phyloP scores from a whole-genome alignment of 371 early-diverging fungal species.

The Lichtheimia corymbifera region DNA sequence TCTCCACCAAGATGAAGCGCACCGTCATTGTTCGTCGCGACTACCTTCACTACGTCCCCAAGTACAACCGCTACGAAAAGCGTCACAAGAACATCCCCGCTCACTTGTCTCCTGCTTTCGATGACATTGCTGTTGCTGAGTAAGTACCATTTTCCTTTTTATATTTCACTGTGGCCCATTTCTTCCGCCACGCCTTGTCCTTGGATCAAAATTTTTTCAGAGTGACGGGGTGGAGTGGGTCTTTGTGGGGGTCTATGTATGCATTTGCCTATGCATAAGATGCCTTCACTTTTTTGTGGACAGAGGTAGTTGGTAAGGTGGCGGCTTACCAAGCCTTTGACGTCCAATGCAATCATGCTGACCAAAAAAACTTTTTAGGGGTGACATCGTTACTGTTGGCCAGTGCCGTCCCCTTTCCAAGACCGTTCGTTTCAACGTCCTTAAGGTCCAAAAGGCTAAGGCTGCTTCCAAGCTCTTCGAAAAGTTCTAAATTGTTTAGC shows the following conservation, averaged over 20 bases:
- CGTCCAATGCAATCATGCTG: slow-evolving; percentile 30
- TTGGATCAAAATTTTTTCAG: slow-evolving; percentile 1
- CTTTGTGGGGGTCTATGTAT: not conserved
- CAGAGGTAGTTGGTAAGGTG: slow-evolving; percentile 63
- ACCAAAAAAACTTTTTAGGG: slow-evolving; percentile 43
- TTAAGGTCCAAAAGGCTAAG: slow-evolving; percentile 94
- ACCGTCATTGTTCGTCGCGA: slow-evolving; percentile 98
- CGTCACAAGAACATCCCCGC: slow-evolving; percentile 99
- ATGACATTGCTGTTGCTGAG: slow-evolving; percentile 79
- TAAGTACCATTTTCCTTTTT: slow-evolving; percentile 32
- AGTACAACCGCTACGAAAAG: slow-evolving; percentile 99
- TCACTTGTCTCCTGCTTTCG: slow-evolving; percentile 98
- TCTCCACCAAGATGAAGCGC: slow-evolving; percentile 99
- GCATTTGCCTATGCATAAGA: no score
- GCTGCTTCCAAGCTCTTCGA: slow-evolving; percentile 89
- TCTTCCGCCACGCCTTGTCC: not conserved
- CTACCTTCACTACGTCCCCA: slow-evolving; percentile 99
- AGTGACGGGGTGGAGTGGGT: no score
- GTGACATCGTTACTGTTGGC: slow-evolving; percentile 97
- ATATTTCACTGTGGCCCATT: slow-evolving; percentile 13
- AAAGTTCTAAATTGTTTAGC: slow-evolving; percentile 81
- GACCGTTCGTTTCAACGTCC: slow-evolving; percentile 99
- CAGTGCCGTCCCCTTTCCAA: slow-evolving; percentile 98
- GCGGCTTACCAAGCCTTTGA: slow-evolving; percentile 65
- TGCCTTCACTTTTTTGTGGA: slow-evolving; percentile 21